phyloP scores from a whole-genome alignment of 805 yeast species.

The Yarrowia porcina region DNA sequence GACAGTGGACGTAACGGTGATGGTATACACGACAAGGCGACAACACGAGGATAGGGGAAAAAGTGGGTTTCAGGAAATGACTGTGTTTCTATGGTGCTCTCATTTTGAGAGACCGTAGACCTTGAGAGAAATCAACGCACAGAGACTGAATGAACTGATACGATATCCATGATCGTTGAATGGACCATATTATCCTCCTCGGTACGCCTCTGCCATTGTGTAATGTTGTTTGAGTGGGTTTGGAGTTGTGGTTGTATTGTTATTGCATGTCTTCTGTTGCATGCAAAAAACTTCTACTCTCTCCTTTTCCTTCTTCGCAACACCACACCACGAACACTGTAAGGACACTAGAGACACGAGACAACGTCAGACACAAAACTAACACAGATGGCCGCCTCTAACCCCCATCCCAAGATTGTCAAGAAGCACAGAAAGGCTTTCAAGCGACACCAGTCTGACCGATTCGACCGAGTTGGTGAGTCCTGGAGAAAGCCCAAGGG shows the following conservation, averaged over 20 bases:
- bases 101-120: not conserved
- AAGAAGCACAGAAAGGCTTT: conserved; percentile 98
- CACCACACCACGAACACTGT: not conserved
- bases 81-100: not conserved
- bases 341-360: not conserved
- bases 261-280: not conserved
- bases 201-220: not conserved
- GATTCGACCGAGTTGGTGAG: conserved; percentile 96
- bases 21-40: conserved; percentile 2
- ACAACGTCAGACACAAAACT: not conserved
- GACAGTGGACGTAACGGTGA: conserved; percentile 13
- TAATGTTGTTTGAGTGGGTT: not conserved
- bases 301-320: not conserved
- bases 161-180: not conserved
- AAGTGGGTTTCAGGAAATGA: not conserved
- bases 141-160: not conserved
- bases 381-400: conserved; percentile 84
- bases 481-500: conserved; percentile 99
- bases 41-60: not conserved
- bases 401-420: conserved; percentile 99
- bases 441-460: conserved; percentile 99
- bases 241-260: not conserved
- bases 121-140: not conserved
- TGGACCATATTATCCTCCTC: not conserved
- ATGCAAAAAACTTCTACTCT: not conserved